Base-by-base conservation (phyloP, 179 eudicot genomes). In the Drosera spatulata region DNA sequence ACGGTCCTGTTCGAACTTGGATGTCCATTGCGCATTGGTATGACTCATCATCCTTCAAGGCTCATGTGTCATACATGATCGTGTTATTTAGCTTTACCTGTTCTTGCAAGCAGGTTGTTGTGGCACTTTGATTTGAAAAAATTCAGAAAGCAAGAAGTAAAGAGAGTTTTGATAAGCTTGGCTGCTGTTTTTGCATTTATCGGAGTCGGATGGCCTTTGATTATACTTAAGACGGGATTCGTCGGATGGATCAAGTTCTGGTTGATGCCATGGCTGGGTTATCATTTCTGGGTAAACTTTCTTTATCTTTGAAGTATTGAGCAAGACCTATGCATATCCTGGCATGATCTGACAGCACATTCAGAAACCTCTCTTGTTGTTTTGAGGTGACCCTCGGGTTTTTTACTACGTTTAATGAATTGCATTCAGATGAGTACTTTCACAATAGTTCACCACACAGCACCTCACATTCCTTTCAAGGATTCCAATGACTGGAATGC, bases 371-470 rank as follows among this genome's bases (percentile, higher is more conserved):
- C n/a, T n/a, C n/a, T n/a, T n/a, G n/a, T n/a, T n/a, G n/a, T n/a
- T n/a, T n/a, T n/a, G n/a, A n/a, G n/a, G n/a, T n/a, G n/a, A n/a
- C n/a, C n/a, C n/a, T n/a, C n/a, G n/a, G n/a, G n/a, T n/a, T n/a
- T n/a, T n/a, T n/a, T n/a, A n/a, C n/a, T n/a, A n/a, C n/a, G n/a
- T n/a, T n/a, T n/a, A n/a, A n/a, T n/a, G n/a, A n/a, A n/a, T n/a
- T n/a, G n/a, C n/a, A n/a, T n/a, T n/a, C 80, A 93, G 99, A 93
- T 93, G 99, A 93, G 99, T 77, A 93, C 99, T 58, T 93, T 93
- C 74, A 93, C 96, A 13, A 93, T 89, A 73, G 96, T 93, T 49
- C 99, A 93, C 75, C 96, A 93, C 66, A 91, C 96, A 8, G 95
- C 99, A 9, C 99, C 96, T 47, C 99, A 93, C 75, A 89, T 93